Base-by-base conservation (phyloP, 768 basidiomycete species). In the Myochromella boudieri region DNA sequence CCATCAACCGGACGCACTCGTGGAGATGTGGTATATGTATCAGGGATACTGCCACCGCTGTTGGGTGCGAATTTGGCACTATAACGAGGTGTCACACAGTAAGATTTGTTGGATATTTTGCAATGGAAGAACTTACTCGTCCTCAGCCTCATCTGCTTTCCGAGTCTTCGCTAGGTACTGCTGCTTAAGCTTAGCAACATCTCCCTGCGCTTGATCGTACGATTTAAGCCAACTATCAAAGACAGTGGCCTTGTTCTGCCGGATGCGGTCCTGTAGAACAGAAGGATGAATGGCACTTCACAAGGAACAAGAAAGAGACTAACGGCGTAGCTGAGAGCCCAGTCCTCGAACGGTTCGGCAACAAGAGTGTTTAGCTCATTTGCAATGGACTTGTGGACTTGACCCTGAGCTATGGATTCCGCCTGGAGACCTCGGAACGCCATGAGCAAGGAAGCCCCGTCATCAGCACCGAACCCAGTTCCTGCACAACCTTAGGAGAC, bases 41-140 rank as follows among this genome's bases (percentile, higher is more conserved):
- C 91, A 27, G 73, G 68, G 11, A 72, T 34, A 9, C 33, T 55
- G 41, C 76, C 76, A 37, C 69, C 67, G 46, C 59, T 67, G 58
- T 77, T 84, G 6, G 93, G 93, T 5, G 91, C 91, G 59, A 95
- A 95, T 59, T 90, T 91, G 32, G 81, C 89, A 63, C 93, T 95
- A 59, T 6, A 6, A 17, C 18, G 14, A n/a, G n/a, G n/a, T n/a
- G n/a, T n/a, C n/a, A n/a, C n/a, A 34, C 18, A 4, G 42, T 14
- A 44, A 46, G 24, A 37, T 34, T n/a, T 34, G 36, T 33, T 48
- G 29, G 7, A 24, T 38, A 29, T 33, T 37, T 17, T 24, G 10
- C 6, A 14, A 37, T 39, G 42, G 34, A 15, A 29, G 24, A 22
- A 74, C 91, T 59, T 66, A 95, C 94, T 95, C 93, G 62, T 97